Evolutionary conservation across 2,329 filamentous ascomycete genomes (phyloP), one percentile per base, ranked within the genome.

Genomic region (Zymoseptoria crescenta): DNA sequence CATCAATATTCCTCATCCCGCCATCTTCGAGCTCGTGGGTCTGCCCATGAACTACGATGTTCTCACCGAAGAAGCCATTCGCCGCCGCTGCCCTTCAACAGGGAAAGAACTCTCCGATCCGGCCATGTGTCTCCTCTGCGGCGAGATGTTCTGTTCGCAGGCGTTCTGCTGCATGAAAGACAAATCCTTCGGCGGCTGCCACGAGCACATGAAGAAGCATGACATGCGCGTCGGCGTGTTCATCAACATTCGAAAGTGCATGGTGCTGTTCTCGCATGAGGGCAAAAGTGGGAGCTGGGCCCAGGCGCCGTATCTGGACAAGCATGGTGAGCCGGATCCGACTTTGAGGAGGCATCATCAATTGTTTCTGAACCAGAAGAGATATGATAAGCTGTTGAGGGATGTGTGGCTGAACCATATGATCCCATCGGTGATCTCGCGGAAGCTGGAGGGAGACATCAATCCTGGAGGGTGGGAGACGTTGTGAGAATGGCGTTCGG

Each of bases 391-490:
- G 41, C 81, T 96, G 74, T 81, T 96, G 59, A 82, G 94, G 55
- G 89, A 87, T 66, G 85, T 92, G 50, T 96, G 95, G 87, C 79
- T 97, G 60, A 84, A 86, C 54, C 91, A 96, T 68, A 87, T 88
- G 4, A 85, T 99, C 28, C 92, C 92, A 41, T 95, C 89, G 65
- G 86, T 91, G 52, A 96, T 99, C 71, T 89, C 88, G 64, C 82
- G 94, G 65, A 93, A 91, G 74, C 75, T 99, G 65, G 94, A 99
- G 78, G 88, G 90, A 13, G 94, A 99, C 73, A 91, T 96, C 51
- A 99, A 99, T 72, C 96, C 91, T 68, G 94, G 94, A 0, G 94
- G 94, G 0, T 99, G 94, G 94, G 94, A 99, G 77, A 96, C 78
- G 35, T 66, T 81, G 64, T 81, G 59, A 70, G 24, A 16, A 16